Evolutionary conservation across 306 rosid genomes (phyloP).

Genomic region (Vicia villosa): DNA sequence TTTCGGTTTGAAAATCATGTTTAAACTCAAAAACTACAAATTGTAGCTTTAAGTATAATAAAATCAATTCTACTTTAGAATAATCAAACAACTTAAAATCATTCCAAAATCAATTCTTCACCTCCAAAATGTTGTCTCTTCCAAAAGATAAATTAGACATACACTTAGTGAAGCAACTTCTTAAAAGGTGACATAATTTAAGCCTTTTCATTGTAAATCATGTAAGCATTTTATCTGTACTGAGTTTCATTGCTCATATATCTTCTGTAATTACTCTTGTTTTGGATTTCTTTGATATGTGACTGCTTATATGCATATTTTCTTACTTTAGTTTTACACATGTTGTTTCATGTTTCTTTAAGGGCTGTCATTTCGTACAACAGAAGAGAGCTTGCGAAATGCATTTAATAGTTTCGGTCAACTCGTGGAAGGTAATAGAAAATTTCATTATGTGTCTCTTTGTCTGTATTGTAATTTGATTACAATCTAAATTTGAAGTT

Average conservation of each 20-base stretch:
- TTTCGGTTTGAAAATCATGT: too few species aligned
- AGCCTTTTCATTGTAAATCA: neutral
- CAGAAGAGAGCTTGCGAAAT: conserved; percentile 78
- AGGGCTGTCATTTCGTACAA: conserved; percentile 93
- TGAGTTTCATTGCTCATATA: conserved; percentile 18
- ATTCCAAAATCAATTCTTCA: too few species aligned
- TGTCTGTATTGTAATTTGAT: conserved; percentile 3
- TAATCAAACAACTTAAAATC: too few species aligned
- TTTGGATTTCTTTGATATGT: conserved; percentile 4
- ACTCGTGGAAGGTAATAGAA: conserved; percentile 68
- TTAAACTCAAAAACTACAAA: too few species aligned
- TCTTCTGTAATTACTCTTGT: neutral
- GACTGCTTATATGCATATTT: neutral
- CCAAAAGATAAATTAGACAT: too few species aligned
- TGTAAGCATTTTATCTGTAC: neutral
- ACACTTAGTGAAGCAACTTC: too few species aligned
- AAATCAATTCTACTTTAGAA: too few species aligned
- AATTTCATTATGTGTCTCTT: neutral
- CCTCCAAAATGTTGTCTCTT: too few species aligned
- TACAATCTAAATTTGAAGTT: conserved; percentile 3
- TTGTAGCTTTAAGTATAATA: too few species aligned
- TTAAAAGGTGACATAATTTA: neutral
- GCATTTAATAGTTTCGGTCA: conserved; percentile 76
- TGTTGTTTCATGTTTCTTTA: conserved; percentile 31
- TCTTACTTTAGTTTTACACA: neutral